Percentiles rank a stretch among this genome's conserved stretches.
phyloP scores from a whole-genome alignment of 257 asterid species.

The Echium plantagineum region DNA sequence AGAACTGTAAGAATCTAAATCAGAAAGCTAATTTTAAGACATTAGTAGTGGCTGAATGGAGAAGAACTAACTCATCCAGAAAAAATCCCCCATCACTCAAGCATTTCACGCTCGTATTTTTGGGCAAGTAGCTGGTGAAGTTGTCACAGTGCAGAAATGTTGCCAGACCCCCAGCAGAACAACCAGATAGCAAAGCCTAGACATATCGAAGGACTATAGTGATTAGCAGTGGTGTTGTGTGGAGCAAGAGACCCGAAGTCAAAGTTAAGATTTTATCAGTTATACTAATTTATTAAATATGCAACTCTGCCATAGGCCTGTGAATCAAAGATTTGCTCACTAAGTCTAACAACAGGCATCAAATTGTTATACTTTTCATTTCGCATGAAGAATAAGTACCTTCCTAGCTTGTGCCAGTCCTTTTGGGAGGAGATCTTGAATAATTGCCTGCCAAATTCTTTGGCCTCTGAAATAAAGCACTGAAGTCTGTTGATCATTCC shows the following conservation, averaged over 20 bases:
- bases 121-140: slow-evolving; percentile 55
- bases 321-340: too few species aligned
- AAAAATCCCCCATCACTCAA: slow-evolving; percentile 93
- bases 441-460: slow-evolving; percentile 76
- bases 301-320: too few species aligned
- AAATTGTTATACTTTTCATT: too few species aligned
- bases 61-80: slow-evolving; percentile 59
- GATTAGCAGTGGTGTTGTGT: neutral
- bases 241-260: too few species aligned
- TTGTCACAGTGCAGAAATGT: slow-evolving; percentile 78
- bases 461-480: slow-evolving; percentile 92
- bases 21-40: neutral
- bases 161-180: slow-evolving; percentile 96
- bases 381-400: slow-evolving; percentile 30
- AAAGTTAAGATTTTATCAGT: too few species aligned
- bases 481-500: slow-evolving; percentile 58
- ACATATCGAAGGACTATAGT: slow-evolving; percentile 1
- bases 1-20: neutral
- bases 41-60: neutral
- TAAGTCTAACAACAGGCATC: too few species aligned
- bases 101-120: slow-evolving; percentile 78
- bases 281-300: too few species aligned
- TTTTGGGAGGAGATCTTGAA: slow-evolving; percentile 79
- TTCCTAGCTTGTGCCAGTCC: slow-evolving; percentile 61
- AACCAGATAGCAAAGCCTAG: slow-evolving; percentile 90